A percentile compares a stretch with the other conserved stretches of the same genome.
These are phyloP conservation scores for Trypanosoma cruzi DNA, from an alignment of 208 protist genomes.

Conservation along the genomic window DNA sequence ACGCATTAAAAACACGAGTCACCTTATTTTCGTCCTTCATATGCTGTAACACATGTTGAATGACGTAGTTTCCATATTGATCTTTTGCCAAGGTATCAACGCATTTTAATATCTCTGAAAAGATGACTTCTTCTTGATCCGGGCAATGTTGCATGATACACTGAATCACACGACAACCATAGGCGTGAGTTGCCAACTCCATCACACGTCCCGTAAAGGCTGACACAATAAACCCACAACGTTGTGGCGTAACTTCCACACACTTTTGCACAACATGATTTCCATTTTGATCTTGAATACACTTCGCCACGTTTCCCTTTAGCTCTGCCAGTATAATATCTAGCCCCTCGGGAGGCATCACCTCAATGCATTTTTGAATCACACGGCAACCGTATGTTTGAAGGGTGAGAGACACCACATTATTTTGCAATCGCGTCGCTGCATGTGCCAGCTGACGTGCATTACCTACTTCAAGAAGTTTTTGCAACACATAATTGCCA, in stretches of 20 bases:
- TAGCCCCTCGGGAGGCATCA: slow-evolving; percentile 83
- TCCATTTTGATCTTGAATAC: slow-evolving; percentile 99
- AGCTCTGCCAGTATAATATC: slow-evolving; percentile 94
- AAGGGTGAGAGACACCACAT: slow-evolving; percentile 95
- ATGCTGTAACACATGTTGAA: slow-evolving; percentile 98
- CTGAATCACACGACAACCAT: slow-evolving; percentile 99
- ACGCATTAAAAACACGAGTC: slow-evolving; percentile 63
- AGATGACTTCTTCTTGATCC: slow-evolving; percentile 88
- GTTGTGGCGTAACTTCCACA: slow-evolving; percentile 95
- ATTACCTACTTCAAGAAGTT: slow-evolving; percentile 97
- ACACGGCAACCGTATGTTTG: slow-evolving; percentile 98
- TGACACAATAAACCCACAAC: slow-evolving; percentile 97
- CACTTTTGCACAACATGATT: slow-evolving; percentile 99
- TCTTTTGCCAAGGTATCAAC: slow-evolving; percentile 92
- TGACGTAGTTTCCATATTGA: slow-evolving; percentile 99
- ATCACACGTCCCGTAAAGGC: slow-evolving; percentile 94
- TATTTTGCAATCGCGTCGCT: slow-evolving; percentile 79
- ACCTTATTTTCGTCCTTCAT: slow-evolving; percentile 88
- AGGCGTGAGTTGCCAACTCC: slow-evolving; percentile 97
- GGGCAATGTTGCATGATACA: slow-evolving; percentile 97
- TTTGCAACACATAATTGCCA: slow-evolving; percentile 99
- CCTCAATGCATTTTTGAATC: slow-evolving; percentile 98
- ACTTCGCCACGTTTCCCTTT: slow-evolving; percentile 94
- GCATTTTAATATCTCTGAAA: slow-evolving; percentile 93
- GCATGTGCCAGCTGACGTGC: slow-evolving; percentile 79